Evolutionary conservation across 106 monocot species (phyloP).

Genomic region (Dendrobium chrysotoxum): DNA sequence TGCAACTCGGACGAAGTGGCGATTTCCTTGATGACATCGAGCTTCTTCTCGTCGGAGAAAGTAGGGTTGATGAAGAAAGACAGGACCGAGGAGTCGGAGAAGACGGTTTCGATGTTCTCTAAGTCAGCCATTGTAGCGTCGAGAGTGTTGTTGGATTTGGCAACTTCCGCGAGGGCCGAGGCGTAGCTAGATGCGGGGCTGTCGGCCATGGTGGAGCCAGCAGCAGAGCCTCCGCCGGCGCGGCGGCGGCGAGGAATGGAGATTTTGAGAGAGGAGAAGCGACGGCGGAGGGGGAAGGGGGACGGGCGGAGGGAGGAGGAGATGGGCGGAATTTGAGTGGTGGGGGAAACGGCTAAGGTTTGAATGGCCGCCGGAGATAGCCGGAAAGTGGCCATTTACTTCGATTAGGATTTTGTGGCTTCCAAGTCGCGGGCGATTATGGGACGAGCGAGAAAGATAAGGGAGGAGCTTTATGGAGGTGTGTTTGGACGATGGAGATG

Average conservation of each 20-base stretch:
- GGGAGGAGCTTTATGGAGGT: not conserved
- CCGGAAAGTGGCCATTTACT: slow-evolving; percentile 36
- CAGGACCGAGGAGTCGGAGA: slow-evolving; percentile 31
- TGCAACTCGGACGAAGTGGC: slow-evolving; percentile 37
- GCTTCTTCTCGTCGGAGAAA: slow-evolving; percentile 43
- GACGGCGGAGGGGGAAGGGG: slow-evolving; percentile 18
- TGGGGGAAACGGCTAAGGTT: slow-evolving; percentile 1
- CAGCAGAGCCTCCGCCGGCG: slow-evolving; percentile 19
- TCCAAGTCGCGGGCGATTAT: too few species aligned
- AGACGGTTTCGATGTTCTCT: slow-evolving; percentile 59
- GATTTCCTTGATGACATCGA: slow-evolving; percentile 42
- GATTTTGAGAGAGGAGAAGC: slow-evolving; percentile 9
- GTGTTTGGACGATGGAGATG: not conserved
- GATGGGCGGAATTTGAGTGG: not conserved
- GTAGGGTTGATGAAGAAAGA: slow-evolving; percentile 69
- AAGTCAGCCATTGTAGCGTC: slow-evolving; percentile 54
- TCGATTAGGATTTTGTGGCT: not conserved
- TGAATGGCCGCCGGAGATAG: slow-evolving; percentile 25
- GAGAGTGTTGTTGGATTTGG: slow-evolving; percentile 42
- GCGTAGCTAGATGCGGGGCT: slow-evolving; percentile 67
- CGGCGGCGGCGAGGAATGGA: slow-evolving; percentile 19
- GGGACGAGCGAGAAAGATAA: not conserved
- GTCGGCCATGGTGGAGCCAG: slow-evolving; percentile 42
- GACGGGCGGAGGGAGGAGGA: slow-evolving; percentile 23
- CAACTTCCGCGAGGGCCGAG: slow-evolving; percentile 58